Conservation (phyloP, 1,139 yeast species). For the Suhomyces kunorum region DNA sequence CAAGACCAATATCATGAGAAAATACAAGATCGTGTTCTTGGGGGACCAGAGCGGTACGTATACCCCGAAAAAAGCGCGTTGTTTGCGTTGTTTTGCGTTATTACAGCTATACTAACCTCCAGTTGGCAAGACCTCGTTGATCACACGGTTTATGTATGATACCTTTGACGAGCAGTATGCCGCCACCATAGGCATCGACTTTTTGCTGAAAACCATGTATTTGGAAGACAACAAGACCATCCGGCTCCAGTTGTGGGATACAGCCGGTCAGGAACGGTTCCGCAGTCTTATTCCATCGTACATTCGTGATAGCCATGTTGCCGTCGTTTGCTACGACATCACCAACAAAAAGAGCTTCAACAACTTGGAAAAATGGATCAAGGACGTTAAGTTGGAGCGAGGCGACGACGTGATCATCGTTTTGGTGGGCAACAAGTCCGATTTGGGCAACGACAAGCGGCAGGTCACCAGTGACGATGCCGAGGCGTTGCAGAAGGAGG, state of each 20-base stretch:
- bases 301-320: slow-evolving; percentile 95
- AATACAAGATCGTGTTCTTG: slow-evolving; percentile 86
- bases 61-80: neutral
- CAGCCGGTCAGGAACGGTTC: slow-evolving; percentile 67
- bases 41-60: slow-evolving; percentile 90
- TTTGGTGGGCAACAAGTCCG: slow-evolving; percentile 79
- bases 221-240: slow-evolving; percentile 58
- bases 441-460: slow-evolving; percentile 56
- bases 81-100: neutral
- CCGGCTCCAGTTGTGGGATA: slow-evolving; percentile 56
- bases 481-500: slow-evolving; percentile 52
- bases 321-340: slow-evolving; percentile 92
- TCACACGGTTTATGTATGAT: slow-evolving; percentile 96
- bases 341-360: slow-evolving; percentile 83
- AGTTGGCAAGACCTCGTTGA: slow-evolving; percentile 93
- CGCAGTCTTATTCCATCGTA: slow-evolving; percentile 73
- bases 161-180: slow-evolving; percentile 96
- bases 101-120: slow-evolving; percentile 16
- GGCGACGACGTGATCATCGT: slow-evolving; percentile 68
- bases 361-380: slow-evolving; percentile 55
- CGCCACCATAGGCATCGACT: slow-evolving; percentile 96
- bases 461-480: slow-evolving; percentile 69
- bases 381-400: slow-evolving; percentile 69
- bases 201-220: slow-evolving; percentile 74
- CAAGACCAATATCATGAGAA: slow-evolving; percentile 46